These are phyloP conservation scores for Eruca vesicaria DNA, from an alignment of 441 rosid genomes.

Conservation along the genomic window DNA sequence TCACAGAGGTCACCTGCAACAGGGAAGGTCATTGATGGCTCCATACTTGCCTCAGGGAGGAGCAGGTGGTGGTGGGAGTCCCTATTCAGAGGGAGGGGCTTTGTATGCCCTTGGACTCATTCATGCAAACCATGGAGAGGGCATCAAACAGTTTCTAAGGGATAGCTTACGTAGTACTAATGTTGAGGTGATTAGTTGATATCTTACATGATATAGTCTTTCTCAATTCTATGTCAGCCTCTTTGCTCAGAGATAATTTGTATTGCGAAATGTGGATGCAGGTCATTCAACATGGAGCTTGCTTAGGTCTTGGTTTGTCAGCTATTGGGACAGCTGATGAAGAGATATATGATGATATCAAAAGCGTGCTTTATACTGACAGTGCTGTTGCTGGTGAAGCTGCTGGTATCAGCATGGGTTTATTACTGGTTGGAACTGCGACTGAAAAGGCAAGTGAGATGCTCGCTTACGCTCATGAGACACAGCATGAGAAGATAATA, in stretches of 20 bases:
- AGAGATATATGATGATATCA: conserved; percentile 85
- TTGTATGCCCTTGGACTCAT: conserved; percentile 95
- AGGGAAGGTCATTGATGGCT: conserved; percentile 96
- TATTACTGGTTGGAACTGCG: conserved; percentile 99
- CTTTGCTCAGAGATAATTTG: conserved; percentile 8
- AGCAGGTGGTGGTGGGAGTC: conserved; percentile 93
- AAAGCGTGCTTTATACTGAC: conserved; percentile 78
- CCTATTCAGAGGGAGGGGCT: conserved; percentile 98
- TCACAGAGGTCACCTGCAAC: conserved; percentile 94
- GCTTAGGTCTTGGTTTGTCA: conserved; percentile 98
- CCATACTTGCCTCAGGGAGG: conserved; percentile 98
- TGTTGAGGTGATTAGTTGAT: conserved; percentile 68
- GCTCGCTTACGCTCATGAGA: conserved; percentile 97
- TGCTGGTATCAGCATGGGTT: conserved; percentile 97
- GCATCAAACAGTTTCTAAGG: conserved; percentile 88
- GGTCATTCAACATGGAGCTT: conserved; percentile 99
- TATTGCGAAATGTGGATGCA: conserved; percentile 32
- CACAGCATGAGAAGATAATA: conserved; percentile 97
- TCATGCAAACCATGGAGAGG: conserved; percentile 99
- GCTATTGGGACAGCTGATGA: conserved; percentile 98
- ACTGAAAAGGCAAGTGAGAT: conserved; percentile 95
- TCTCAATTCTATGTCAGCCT: neutral
- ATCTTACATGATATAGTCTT: neutral
- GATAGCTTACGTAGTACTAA: conserved; percentile 83
- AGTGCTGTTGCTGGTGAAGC: conserved; percentile 99